Evolutionary conservation across 75 land plant genomes (phyloP).

Genomic region (Pinus albicaulis): DNA sequence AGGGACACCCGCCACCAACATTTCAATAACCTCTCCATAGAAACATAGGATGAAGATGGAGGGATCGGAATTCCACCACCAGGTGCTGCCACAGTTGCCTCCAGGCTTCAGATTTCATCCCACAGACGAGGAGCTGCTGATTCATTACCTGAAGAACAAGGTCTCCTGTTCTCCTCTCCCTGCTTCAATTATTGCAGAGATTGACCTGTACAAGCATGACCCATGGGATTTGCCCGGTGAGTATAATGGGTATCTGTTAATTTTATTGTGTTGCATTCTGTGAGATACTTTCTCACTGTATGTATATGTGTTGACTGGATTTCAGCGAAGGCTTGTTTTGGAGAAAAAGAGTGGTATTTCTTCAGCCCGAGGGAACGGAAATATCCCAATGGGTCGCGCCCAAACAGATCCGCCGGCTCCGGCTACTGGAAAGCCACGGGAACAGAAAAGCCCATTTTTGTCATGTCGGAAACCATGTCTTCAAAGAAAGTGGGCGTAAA

Average conservation of each 20-base stretch:
- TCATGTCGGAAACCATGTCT: not conserved
- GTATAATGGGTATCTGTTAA: not conserved
- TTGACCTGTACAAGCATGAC: not conserved
- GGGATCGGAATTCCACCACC: not conserved
- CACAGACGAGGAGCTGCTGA: not conserved
- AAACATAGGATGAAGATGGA: not conserved
- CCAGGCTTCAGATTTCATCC: constrained; percentile 3
- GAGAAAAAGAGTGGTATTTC: constrained; percentile 31
- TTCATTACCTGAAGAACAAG: not conserved
- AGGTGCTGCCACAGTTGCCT: not conserved
- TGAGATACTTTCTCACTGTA: too few species aligned
- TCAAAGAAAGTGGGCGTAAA: constrained; percentile 21
- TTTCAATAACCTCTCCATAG: not conserved
- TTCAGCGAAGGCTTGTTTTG: constrained; percentile 18
- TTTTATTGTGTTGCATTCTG: too few species aligned
- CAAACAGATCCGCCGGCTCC: constrained; percentile 26
- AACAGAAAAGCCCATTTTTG: constrained; percentile 21
- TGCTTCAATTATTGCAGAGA: not conserved
- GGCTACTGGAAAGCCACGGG: constrained; percentile 52
- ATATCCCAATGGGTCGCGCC: constrained; percentile 30
- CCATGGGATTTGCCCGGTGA: constrained; percentile 1
- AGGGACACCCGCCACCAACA: not conserved
- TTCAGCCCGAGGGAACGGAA: constrained; percentile 24
- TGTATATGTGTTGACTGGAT: not conserved
- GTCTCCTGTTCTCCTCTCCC: not conserved